Evolutionary conservation across 2,329 filamentous ascomycete species (phyloP).

Genomic region (Aphanocladium album): DNA sequence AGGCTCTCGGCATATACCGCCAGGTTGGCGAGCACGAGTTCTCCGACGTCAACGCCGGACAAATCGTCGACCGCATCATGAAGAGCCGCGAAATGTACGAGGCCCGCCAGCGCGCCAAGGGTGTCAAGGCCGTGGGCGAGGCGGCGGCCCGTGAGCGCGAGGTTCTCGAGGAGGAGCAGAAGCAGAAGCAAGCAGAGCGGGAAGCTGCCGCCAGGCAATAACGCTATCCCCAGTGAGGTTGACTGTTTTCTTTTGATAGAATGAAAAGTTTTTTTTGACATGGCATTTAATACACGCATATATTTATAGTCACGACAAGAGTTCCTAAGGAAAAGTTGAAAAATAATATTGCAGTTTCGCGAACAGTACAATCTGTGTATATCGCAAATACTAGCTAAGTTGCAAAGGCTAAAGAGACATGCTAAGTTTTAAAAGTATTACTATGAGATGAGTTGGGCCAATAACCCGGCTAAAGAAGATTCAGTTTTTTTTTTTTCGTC

Average conservation of each 20-base stretch:
- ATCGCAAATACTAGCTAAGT: neutral
- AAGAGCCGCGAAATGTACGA: conserved; percentile 84
- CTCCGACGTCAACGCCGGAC: conserved; percentile 81
- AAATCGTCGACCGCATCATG: conserved; percentile 88
- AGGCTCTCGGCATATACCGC: conserved; percentile 76
- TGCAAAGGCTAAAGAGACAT: neutral
- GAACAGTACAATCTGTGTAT: neutral
- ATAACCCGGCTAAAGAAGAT: conserved; percentile 1
- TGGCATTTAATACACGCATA: neutral
- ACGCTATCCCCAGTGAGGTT: neutral
- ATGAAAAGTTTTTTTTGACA: neutral
- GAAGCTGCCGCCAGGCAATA: conserved; percentile 7
- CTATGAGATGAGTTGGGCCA: neutral
- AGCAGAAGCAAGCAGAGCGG: conserved; percentile 39
- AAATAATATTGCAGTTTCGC: neutral
- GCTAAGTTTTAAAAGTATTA: neutral
- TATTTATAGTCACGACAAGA: too few relatives aligned
- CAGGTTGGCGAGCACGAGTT: conserved; percentile 75
- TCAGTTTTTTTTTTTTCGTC: neutral
- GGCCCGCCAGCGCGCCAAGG: conserved; percentile 84
- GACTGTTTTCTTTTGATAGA: neutral
- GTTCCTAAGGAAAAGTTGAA: too few relatives aligned
- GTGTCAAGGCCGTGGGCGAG: conserved; percentile 77
- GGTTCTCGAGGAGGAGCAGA: conserved; percentile 55
- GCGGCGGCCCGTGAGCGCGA: conserved; percentile 59